Conservation (phyloP, 345 rosid species). For the Corymbia maculata region DNA sequence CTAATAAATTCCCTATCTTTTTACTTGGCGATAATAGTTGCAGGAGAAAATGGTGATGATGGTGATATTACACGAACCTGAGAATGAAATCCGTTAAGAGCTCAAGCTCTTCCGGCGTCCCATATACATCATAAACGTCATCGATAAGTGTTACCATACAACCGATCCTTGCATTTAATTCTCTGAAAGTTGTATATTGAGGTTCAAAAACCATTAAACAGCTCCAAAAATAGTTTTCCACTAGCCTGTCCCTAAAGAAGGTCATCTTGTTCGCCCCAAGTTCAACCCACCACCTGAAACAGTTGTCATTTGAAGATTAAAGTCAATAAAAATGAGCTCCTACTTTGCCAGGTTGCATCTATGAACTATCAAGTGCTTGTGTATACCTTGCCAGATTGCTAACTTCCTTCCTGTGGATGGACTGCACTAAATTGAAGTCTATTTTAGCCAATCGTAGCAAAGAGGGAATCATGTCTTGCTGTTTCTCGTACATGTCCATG, state of each 20-base stretch:
- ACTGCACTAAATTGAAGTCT: slow-evolving; percentile 10
- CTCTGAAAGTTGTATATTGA: neutral
- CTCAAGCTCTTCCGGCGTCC: slow-evolving; percentile 1
- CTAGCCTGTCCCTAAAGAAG: slow-evolving; percentile 1
- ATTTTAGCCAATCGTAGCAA: slow-evolving; percentile 6
- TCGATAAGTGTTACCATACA: neutral
- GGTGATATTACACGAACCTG: neutral
- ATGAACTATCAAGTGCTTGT: neutral
- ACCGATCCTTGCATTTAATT: neutral
- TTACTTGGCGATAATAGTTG: neutral
- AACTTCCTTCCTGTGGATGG: neutral
- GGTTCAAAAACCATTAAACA: slow-evolving; percentile 4
- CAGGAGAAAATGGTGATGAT: neutral
- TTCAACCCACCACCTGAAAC: slow-evolving; percentile 13
- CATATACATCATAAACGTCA: slow-evolving; percentile 3
- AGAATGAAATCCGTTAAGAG: slow-evolving; percentile 5
- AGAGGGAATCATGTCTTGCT: neutral
- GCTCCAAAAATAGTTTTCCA: slow-evolving; percentile 2
- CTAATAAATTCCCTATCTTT: neutral
- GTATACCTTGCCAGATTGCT: slow-evolving; percentile 1
- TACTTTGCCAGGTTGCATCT: neutral
- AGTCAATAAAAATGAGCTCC: neutral
- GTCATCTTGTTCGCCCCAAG: neutral
- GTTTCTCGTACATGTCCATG: neutral
- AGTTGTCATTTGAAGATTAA: neutral